These are phyloP conservation scores for Monilinia aucupariae DNA, from an alignment of 2,329 filamentous ascomycete genomes.

Conservation along the genomic window DNA sequence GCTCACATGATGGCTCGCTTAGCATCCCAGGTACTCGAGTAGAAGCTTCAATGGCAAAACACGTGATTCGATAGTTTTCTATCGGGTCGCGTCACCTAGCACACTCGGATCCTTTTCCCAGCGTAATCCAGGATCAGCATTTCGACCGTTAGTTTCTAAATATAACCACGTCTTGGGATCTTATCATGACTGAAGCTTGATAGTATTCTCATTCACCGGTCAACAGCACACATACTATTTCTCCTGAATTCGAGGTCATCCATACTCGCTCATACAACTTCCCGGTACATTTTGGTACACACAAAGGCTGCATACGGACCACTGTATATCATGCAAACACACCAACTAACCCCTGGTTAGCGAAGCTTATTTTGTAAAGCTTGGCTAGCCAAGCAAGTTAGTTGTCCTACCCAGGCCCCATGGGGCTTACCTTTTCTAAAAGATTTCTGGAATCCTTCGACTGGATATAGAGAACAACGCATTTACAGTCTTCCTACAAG, in stretches of 20 bases:
- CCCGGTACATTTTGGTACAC: no score
- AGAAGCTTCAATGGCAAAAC: background rate
- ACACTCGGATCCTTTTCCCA: background rate
- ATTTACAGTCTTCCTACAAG: background rate
- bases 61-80: background rate
- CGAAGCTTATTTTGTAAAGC: no score
- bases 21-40: background rate
- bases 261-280: background rate
- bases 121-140: background rate
- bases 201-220: no score
- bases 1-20: background rate
- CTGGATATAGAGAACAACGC: background rate
- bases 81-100: background rate
- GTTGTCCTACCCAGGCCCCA: background rate
- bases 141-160: no score
- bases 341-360: background rate
- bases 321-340: background rate
- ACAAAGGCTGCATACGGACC: no score
- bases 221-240: background rate
- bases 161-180: no score
- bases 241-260: background rate
- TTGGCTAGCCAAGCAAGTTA: background rate
- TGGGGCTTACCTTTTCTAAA: no score
- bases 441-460: slow-evolving; percentile 10
- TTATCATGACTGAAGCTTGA: background rate